These are phyloP conservation scores for Bipolaris bicolor DNA, from an alignment of 2,329 filamentous ascomycete genomes.

Conservation along the genomic window DNA sequence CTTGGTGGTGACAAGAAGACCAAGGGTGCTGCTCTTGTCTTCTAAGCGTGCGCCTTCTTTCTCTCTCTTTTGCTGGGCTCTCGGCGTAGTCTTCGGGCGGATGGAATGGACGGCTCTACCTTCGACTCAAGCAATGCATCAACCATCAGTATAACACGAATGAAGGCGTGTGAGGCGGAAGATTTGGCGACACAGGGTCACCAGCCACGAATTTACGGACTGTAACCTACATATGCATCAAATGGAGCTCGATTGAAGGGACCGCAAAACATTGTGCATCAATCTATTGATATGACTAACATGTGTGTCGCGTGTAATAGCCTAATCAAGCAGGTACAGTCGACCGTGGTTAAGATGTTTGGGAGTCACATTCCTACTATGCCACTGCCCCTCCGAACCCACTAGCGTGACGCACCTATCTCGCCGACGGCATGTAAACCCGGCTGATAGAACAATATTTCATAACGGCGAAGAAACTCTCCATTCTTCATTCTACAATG, in stretches of 20 bases:
- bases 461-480: not conserved
- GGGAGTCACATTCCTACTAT: constrained; percentile 14
- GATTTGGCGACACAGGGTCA: constrained; percentile 42
- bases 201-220: constrained; percentile 45
- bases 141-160: constrained; percentile 28
- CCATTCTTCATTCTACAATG: constrained; percentile 24
- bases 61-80: constrained; percentile 49
- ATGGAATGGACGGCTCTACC: constrained; percentile 44
- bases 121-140: constrained; percentile 43
- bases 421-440: constrained; percentile 8
- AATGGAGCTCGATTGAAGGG: constrained; percentile 49
- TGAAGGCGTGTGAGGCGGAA: constrained; percentile 36
- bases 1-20: constrained; percentile 99
- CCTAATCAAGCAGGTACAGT: constrained; percentile 6
- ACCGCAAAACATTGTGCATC: constrained; percentile 19
- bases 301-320: not conserved
- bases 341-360: not conserved
- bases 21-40: constrained; percentile 99
- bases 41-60: constrained; percentile 73
- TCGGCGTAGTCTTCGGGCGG: constrained; percentile 49
- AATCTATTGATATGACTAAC: constrained; percentile 2
- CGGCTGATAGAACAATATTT: constrained; percentile 11
- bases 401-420: constrained; percentile 25
- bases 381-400: constrained; percentile 34
- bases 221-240: constrained; percentile 51